Conservation (phyloP, 495 filamentous ascomycete species). For the Xylaria curta region DNA sequence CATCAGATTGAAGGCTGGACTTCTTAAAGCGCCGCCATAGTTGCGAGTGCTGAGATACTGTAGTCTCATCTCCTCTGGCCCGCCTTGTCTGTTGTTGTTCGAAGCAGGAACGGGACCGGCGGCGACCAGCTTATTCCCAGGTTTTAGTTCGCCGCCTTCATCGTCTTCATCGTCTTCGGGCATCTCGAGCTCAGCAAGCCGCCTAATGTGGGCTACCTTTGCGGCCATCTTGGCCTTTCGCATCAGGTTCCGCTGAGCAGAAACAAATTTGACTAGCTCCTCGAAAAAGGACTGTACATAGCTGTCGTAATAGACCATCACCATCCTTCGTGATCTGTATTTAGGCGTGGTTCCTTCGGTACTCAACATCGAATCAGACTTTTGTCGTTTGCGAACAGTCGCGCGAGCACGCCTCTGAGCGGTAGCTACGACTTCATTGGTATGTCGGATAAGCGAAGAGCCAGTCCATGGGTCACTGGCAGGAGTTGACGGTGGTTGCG, state of each 20-base stretch:
- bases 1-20: conserved; percentile 18
- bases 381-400: conserved; percentile 59
- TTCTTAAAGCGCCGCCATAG: conserved; percentile 32
- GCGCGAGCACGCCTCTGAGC: conserved; percentile 51
- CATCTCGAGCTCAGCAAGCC: conserved; percentile 58
- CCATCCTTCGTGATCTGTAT: conserved; percentile 77
- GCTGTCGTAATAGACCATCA: conserved; percentile 89
- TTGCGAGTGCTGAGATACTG: conserved; percentile 44
- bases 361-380: conserved; percentile 65
- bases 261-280: conserved; percentile 77
- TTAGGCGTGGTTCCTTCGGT: conserved; percentile 55
- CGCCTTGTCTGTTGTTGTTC: conserved; percentile 15
- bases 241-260: conserved; percentile 78
- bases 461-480: conserved; percentile 42
- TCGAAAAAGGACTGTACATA: conserved; percentile 83
- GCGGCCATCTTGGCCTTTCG: conserved; percentile 79
- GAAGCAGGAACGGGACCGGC: conserved; percentile 18
- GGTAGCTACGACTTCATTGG: conserved; percentile 51
- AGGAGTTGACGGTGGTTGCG: conserved; percentile 39
- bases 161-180: conserved; percentile 52
- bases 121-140: conserved; percentile 33
- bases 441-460: conserved; percentile 56
- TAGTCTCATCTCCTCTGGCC: conserved; percentile 35
- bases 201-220: conserved; percentile 62
- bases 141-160: conserved; percentile 38